Conservation (phyloP, 2,329 filamentous ascomycete genomes). For the Raffaelea ambrosiae region DNA sequence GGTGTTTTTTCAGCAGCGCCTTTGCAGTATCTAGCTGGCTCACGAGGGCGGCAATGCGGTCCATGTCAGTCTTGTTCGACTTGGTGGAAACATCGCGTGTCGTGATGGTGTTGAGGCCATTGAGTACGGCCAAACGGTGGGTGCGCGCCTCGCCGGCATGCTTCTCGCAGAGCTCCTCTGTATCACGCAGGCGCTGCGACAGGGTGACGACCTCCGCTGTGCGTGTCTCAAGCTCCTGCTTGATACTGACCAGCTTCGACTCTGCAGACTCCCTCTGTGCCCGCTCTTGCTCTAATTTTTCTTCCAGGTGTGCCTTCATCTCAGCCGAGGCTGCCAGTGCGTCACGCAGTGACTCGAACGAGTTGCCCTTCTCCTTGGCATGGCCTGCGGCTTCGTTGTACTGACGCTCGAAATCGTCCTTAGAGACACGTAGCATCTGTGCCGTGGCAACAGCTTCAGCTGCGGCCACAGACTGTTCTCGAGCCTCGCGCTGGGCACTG, state of each 20-base stretch:
- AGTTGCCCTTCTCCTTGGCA: conserved; percentile 59
- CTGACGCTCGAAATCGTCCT: conserved; percentile 63
- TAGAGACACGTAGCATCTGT: conserved; percentile 76
- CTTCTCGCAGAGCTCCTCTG: conserved; percentile 80
- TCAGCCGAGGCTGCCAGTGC: conserved; percentile 73
- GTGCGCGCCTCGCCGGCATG: conserved; percentile 80
- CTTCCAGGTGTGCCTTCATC: conserved; percentile 68
- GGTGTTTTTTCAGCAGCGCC: conserved; percentile 75
- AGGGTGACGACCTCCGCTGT: conserved; percentile 68
- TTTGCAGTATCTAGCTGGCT: conserved; percentile 73
- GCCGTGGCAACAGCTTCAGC: conserved; percentile 68
- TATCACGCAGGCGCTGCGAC: conserved; percentile 68
- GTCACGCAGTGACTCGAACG: conserved; percentile 66
- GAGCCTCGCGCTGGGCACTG: conserved; percentile 63
- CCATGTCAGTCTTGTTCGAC: conserved; percentile 40
- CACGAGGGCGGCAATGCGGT: conserved; percentile 67
- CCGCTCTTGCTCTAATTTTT: conserved; percentile 76
- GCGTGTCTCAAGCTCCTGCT: conserved; percentile 73
- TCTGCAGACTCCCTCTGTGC: conserved; percentile 67
- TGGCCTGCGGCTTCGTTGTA: conserved; percentile 59
- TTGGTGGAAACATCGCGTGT: conserved; percentile 39
- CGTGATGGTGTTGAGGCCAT: conserved; percentile 69
- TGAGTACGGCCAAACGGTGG: conserved; percentile 74
- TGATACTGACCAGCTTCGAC: conserved; percentile 65
- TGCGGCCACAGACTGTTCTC: conserved; percentile 71